Percentiles rank a stretch among this genome's conserved stretches.
Conservation (phyloP, 2,329 filamentous ascomycete genomes). For the Fusarium xylarioides region DNA sequence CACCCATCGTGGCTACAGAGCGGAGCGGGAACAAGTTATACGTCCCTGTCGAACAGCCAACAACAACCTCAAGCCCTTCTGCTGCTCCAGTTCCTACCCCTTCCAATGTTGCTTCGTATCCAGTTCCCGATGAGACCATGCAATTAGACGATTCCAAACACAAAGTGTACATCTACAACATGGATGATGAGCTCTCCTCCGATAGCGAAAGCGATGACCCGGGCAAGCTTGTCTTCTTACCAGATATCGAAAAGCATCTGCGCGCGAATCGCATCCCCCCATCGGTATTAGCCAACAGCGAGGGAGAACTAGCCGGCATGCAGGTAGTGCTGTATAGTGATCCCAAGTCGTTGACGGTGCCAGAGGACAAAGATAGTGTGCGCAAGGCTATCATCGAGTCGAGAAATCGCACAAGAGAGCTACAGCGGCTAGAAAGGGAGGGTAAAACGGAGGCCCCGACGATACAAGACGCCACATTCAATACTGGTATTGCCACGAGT, state of each 20-base stretch:
- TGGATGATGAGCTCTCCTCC: slow-evolving; percentile 83
- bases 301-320: slow-evolving; percentile 67
- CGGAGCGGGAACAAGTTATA: slow-evolving; percentile 71
- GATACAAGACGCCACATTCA: slow-evolving; percentile 15
- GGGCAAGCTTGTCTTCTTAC: slow-evolving; percentile 77
- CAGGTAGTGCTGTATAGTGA: slow-evolving; percentile 87
- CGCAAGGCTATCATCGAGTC: slow-evolving; percentile 86
- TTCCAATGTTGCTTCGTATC: slow-evolving; percentile 19
- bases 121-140: slow-evolving; percentile 70
- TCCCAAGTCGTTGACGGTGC: slow-evolving; percentile 78
- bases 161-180: slow-evolving; percentile 88
- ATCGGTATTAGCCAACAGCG: slow-evolving; percentile 67
- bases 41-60: slow-evolving; percentile 66
- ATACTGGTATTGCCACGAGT: slow-evolving; percentile 14
- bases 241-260: slow-evolving; percentile 86
- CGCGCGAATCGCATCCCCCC: slow-evolving; percentile 74
- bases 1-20: slow-evolving; percentile 54
- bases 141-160: slow-evolving; percentile 85
- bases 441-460: slow-evolving; percentile 15
- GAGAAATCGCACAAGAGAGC: slow-evolving; percentile 71
- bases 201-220: slow-evolving; percentile 55
- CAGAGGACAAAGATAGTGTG: slow-evolving; percentile 79
- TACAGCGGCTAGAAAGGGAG: slow-evolving; percentile 56
- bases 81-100: slow-evolving; percentile 32
- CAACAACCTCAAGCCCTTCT: slow-evolving; percentile 33